A percentile compares a stretch with the other conserved stretches of the same genome.
These are phyloP conservation scores for Paecilomyces dactylethromorphus DNA, from an alignment of 2,329 filamentous ascomycete genomes.

Conservation along the genomic window DNA sequence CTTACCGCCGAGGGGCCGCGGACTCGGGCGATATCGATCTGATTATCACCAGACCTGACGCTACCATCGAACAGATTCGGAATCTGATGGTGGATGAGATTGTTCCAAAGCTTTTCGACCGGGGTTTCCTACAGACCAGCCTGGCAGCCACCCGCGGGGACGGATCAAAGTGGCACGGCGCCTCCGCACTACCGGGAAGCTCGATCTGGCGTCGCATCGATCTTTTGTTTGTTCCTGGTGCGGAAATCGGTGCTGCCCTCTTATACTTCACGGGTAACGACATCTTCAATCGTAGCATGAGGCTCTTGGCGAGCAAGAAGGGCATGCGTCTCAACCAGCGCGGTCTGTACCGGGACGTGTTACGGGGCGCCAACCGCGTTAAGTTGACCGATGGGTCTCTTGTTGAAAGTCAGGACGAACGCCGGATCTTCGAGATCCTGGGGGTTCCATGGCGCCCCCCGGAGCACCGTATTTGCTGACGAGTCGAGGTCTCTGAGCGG, in stretches of 20 bases:
- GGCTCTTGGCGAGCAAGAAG: conserved; percentile 72
- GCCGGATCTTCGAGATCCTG: conserved; percentile 70
- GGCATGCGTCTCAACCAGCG: conserved; percentile 79
- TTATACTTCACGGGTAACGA: conserved; percentile 97
- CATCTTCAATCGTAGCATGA: conserved; percentile 83
- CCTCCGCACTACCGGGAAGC: conserved; percentile 59
- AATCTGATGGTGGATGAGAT: conserved; percentile 58
- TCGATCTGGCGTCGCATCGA: conserved; percentile 74
- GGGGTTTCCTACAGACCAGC: conserved; percentile 62
- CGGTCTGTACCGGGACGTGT: conserved; percentile 67
- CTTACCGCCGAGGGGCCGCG: conserved; percentile 71
- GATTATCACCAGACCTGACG: conserved; percentile 65
- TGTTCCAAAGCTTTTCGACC: conserved; percentile 53
- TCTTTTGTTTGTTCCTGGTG: conserved; percentile 71
- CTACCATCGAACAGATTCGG: conserved; percentile 52
- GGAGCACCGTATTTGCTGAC: conserved; percentile 66
- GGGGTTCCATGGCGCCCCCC: conserved; percentile 81
- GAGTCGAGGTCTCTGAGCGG: conserved; percentile 6
- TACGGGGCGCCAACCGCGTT: conserved; percentile 50
- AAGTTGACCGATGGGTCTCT: conserved; percentile 63
- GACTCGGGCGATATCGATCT: conserved; percentile 79
- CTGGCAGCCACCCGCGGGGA: conserved; percentile 56
- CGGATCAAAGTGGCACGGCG: conserved; percentile 84
- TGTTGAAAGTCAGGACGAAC: conserved; percentile 70
- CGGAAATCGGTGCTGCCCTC: conserved; percentile 74